A percentile compares a stretch with the other conserved stretches of the same genome.
These are phyloP conservation scores for Rubus idaeus DNA, from an alignment of 306 rosid species.

Conservation along the genomic window DNA sequence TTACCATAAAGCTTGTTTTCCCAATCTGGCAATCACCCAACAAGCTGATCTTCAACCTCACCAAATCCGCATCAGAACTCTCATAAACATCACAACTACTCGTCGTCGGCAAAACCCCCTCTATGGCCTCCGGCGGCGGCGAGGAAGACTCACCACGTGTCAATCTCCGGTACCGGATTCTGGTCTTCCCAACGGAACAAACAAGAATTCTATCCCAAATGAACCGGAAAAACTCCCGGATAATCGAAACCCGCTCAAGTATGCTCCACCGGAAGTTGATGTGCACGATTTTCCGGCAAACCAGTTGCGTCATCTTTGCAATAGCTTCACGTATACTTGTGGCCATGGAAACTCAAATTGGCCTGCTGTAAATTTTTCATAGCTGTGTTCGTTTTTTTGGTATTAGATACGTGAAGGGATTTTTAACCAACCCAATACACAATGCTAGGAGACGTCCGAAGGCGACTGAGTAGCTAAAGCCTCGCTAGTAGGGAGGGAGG, in stretches of 20 bases:
- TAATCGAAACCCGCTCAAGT: constrained; percentile 48
- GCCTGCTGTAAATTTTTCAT: constrained; percentile 19
- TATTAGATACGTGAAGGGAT: not conserved
- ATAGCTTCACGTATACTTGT: constrained; percentile 37
- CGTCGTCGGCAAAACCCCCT: constrained; percentile 13
- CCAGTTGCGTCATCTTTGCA: constrained; percentile 59
- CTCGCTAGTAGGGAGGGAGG: constrained; percentile 9
- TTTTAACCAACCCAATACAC: constrained; percentile 25
- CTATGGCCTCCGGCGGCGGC: constrained; percentile 4
- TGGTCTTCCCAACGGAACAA: constrained; percentile 54
- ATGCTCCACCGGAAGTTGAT: constrained; percentile 55
- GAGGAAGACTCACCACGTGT: constrained; percentile 20
- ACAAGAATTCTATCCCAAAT: constrained; percentile 68
- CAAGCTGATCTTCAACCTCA: constrained; percentile 74
- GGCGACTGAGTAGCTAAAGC: constrained; percentile 28
- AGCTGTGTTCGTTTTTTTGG: constrained; percentile 1
- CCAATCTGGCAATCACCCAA: constrained; percentile 96
- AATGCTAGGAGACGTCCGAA: constrained; percentile 18
- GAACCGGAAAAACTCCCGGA: constrained; percentile 65
- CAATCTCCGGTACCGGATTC: constrained; percentile 48
- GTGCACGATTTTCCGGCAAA: constrained; percentile 53
- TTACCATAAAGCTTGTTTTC: constrained; percentile 86
- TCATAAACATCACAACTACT: constrained; percentile 31
- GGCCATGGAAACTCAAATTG: constrained; percentile 32
- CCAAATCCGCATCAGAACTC: constrained; percentile 73